Conservation (phyloP, 768 basidiomycete genomes). For the Xerocomus brunneocitrinus region DNA sequence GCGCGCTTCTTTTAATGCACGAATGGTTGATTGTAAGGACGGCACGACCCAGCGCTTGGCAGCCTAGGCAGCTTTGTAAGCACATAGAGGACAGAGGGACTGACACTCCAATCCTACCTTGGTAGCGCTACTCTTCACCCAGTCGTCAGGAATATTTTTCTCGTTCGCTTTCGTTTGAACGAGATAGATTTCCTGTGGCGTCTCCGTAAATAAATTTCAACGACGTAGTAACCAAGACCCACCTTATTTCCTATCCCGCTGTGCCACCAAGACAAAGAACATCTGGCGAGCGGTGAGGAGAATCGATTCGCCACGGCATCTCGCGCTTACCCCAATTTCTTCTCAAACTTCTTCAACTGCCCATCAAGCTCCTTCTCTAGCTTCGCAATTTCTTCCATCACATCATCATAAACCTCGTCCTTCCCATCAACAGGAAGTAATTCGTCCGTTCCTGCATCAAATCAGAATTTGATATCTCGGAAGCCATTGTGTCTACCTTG, state of each 20-base stretch:
- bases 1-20: conserved; percentile 86
- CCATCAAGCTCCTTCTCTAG: conserved; percentile 72
- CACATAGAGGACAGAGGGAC: neutral
- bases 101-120: conserved; percentile 50
- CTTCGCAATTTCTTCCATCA: conserved; percentile 63
- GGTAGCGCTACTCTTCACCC: conserved; percentile 76
- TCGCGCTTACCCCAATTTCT: conserved; percentile 54
- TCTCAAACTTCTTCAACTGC: conserved; percentile 60
- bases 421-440: conserved; percentile 81
- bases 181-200: conserved; percentile 81
- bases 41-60: conserved; percentile 75
- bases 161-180: conserved; percentile 63
- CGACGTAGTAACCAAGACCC: neutral
- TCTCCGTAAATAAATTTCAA: conserved; percentile 1
- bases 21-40: conserved; percentile 63
- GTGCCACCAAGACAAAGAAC: conserved; percentile 61
- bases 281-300: conserved; percentile 34
- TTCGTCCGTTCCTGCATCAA: conserved; percentile 52
- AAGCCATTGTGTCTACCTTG: conserved; percentile 43
- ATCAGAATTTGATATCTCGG: conserved; percentile 18
- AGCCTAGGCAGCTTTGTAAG: conserved; percentile 39
- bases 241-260: conserved; percentile 83
- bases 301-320: conserved; percentile 5
- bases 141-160: conserved; percentile 71
- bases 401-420: conserved; percentile 78